Conservation (phyloP, 2,329 filamentous ascomycete species). For the Paracoccidioides lutzii region DNA sequence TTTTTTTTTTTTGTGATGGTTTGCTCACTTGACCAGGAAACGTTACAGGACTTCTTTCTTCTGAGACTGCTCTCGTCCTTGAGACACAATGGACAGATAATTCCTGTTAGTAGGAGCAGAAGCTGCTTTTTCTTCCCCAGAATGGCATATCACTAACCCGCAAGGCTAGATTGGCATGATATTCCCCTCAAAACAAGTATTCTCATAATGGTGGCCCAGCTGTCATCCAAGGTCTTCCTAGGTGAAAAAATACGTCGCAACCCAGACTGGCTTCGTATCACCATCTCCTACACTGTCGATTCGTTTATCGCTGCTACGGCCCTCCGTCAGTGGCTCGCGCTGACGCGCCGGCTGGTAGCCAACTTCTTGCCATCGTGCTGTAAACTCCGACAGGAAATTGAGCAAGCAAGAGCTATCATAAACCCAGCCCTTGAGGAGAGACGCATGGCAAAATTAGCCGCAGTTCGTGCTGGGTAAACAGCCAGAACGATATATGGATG, state of each 20-base stretch:
- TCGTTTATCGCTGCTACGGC: slow-evolving; percentile 11
- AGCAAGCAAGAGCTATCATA: slow-evolving; percentile 11
- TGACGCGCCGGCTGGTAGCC: slow-evolving; percentile 5
- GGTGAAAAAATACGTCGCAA: slow-evolving; percentile 12
- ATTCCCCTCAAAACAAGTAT: slow-evolving; percentile 8
- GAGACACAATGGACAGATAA: slow-evolving; percentile 8
- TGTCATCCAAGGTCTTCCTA: slow-evolving; percentile 11
- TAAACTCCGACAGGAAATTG: slow-evolving; percentile 5
- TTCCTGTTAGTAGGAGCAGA: slow-evolving; percentile 5
- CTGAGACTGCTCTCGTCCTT: slow-evolving; percentile 6
- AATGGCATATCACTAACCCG: not conserved
- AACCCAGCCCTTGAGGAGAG: slow-evolving; percentile 10
- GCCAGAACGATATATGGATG: slow-evolving; percentile 10
- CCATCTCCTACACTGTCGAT: slow-evolving; percentile 9
- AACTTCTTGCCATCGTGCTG: slow-evolving; percentile 9
- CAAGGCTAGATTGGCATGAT: slow-evolving; percentile 11
- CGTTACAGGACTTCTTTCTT: slow-evolving; percentile 8
- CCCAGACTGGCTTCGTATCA: slow-evolving; percentile 11
- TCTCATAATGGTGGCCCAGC: slow-evolving; percentile 11
- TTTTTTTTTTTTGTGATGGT: not conserved
- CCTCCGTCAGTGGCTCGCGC: slow-evolving; percentile 6
- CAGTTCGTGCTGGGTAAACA: slow-evolving; percentile 6
- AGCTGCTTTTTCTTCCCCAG: not conserved
- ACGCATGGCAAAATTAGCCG: slow-evolving; percentile 1
- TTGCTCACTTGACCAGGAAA: slow-evolving; percentile 2